These are phyloP conservation scores for Pisolithus sp. DNA, from an alignment of 768 basidiomycete genomes.

Conservation along the genomic window DNA sequence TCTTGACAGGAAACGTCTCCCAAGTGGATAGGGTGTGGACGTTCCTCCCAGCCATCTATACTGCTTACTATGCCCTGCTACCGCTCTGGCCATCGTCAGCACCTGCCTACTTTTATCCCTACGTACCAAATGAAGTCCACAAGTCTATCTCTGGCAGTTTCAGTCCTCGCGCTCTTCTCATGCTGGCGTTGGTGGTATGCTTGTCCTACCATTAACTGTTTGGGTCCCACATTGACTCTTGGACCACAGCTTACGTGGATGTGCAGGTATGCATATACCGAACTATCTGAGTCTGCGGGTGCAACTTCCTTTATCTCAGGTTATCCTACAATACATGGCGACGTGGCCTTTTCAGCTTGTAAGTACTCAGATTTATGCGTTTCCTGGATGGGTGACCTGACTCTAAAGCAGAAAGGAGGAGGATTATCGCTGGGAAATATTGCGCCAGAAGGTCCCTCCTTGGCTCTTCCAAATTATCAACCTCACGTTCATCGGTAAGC, in stretches of 20 bases:
- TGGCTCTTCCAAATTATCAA: slow-evolving; percentile 58
- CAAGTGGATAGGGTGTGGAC: slow-evolving; percentile 85
- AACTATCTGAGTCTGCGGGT: not conserved
- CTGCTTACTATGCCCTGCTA: slow-evolving; percentile 72
- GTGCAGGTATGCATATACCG: slow-evolving; percentile 37
- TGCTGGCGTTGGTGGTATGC: slow-evolving; percentile 61
- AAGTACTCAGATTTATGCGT: slow-evolving; percentile 16
- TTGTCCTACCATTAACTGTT: not conserved
- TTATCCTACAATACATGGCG: slow-evolving; percentile 79
- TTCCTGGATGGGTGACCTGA: not conserved
- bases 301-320: slow-evolving; percentile 25
- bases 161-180: slow-evolving; percentile 68
- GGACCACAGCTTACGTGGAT: slow-evolving; percentile 46
- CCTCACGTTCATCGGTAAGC: slow-evolving; percentile 58
- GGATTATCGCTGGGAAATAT: slow-evolving; percentile 86
- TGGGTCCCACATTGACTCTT: not conserved
- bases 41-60: slow-evolving; percentile 76
- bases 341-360: slow-evolving; percentile 75
- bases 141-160: slow-evolving; percentile 34
- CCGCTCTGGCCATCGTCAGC: slow-evolving; percentile 47
- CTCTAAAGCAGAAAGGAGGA: slow-evolving; percentile 55
- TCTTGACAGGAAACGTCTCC: slow-evolving; percentile 73
- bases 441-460: slow-evolving; percentile 53
- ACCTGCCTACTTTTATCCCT: slow-evolving; percentile 41
- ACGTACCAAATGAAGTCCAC: slow-evolving; percentile 43